Evolutionary conservation across 2,329 filamentous ascomycete genomes (phyloP), one percentile per base, ranked within the genome.

Genomic region (Xylaria digitata): DNA sequence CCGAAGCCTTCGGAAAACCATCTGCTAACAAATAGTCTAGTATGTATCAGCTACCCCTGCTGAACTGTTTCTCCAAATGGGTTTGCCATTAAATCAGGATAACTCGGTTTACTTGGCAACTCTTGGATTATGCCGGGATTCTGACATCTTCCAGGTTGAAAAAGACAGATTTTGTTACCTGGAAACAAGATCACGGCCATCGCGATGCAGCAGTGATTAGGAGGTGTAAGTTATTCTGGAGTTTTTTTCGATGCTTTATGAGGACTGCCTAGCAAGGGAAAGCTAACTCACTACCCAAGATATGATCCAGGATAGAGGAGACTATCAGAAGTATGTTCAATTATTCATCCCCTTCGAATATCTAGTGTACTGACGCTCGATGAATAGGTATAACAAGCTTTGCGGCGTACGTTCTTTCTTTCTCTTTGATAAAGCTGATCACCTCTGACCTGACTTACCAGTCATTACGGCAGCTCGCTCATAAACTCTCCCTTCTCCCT

Each of bases 101-200:
- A 13, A 34, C 37, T 43, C 32, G 11, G 23, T 19, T 42, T 8
- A 7, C 9, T 40, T 34, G 26, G 34, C 40, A 11, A 11, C 1
- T 1, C 15, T 30, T 15, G 8, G 34, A 13, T 45, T 26, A 34
- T 21, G 23, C 34, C 15, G 26, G n/a, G 7, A 21, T 26, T 42
- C 61, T 67, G 26, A 69, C 63, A 6, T 48, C 23, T 43, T 17
- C 5, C 23, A 71, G 70, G 46, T 88, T 98, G 75, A 95, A 95
- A 78, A 88, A 87, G 80, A 94, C 96, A 81, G 94, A 99, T 83
- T 97, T 99, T 82, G 90, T 94, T 79, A 96, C 91, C 77, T 97
- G 95, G 86, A 96, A 96, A 81, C 90, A 90, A 76, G 94, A 98
- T 82, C 88, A 91, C 76, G 86, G 89, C 74, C 96, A 99, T 83